phyloP scores from a whole-genome alignment of 2,329 filamentous ascomycete genomes.

The Sporothrix dimorphospora region DNA sequence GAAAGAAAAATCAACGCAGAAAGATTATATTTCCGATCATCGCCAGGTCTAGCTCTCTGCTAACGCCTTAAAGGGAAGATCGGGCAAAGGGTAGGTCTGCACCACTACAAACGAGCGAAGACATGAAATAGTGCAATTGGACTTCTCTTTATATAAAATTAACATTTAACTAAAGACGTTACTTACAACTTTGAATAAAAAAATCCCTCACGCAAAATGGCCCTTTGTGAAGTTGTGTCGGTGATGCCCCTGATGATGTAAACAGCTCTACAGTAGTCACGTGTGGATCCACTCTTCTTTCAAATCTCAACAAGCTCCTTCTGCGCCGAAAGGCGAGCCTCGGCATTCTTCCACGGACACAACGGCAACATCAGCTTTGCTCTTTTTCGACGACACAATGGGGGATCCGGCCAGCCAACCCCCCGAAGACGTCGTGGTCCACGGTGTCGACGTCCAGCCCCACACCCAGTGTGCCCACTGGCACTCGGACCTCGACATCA shows the following conservation, averaged over 20 bases:
- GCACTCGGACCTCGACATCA: constrained; percentile 30
- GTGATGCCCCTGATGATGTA: constrained; percentile 5
- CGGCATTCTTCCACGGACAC: neutral
- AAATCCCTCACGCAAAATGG: neutral
- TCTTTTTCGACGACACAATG: neutral
- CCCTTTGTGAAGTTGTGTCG: neutral
- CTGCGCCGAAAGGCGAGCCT: neutral
- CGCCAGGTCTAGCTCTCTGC: neutral
- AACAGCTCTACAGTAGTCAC: neutral
- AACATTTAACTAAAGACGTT: too few species aligned
- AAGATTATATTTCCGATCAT: neutral
- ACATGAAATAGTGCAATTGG: too few species aligned
- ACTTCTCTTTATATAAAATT: too few species aligned
- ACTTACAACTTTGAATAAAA: neutral
- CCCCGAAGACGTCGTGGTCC: neutral
- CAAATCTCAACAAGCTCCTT: neutral
- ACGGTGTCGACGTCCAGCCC: constrained; percentile 25
- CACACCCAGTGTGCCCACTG: constrained; percentile 27
- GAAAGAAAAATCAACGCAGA: neutral
- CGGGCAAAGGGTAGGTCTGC: too few species aligned
- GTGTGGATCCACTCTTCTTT: neutral
- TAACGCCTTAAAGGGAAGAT: too few species aligned
- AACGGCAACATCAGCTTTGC: neutral
- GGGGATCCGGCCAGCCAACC: neutral
- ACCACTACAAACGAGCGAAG: too few species aligned